Evolutionary conservation across 2,329 filamentous ascomycete species (phyloP), one percentile per base, ranked within the genome.

Genomic region (Paecilomyces dactylethromorphus): DNA sequence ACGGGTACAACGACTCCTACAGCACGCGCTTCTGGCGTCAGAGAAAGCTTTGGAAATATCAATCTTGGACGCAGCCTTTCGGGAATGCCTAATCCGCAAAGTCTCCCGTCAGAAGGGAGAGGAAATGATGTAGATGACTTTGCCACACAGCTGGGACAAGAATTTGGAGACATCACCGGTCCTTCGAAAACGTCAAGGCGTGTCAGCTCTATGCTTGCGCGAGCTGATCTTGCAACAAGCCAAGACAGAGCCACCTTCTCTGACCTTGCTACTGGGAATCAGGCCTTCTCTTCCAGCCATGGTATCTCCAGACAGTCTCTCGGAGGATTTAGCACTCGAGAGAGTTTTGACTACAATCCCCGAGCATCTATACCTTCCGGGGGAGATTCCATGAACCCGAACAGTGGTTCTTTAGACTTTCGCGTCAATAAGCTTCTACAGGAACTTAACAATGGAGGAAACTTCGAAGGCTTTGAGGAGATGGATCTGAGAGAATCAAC

Each of bases 141-240:
- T 51, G 88, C 87, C 2, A 82, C 88, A 2, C 85, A 88, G 0
- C 75, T 93, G n/a, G 89, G 90, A 58, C 83, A 89, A 50, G 88
- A 91, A 58, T 80, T 82, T 60, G 79, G 76, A 22, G 76, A 81
- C 58, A 78, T 82, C 32, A 79, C 82, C 29, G 80, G 82, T 53
- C 81, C 82, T 18, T 74, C 75, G n/a, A 82, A 82, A 62, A 82
- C 84, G 51, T 85, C 84, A n/a, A 86, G 94, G 51, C 85, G 94
- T 55, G 89, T 97, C 26, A 99, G 94, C 77, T 97, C 93, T 15
- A 84, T 96, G 76, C 81, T 97, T 56, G 92, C 92, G 15, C 84
- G 93, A 67, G 89, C 90, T 32, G 93, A 97, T 70, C 79, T 97
- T 21, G 93, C 91, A 0, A 88, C 90, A 10, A 94, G 88, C 15